Evolutionary conservation across 768 basidiomycete species (phyloP), one percentile per base, ranked within the genome.

Genomic region (Tephrocybe sp.): DNA sequence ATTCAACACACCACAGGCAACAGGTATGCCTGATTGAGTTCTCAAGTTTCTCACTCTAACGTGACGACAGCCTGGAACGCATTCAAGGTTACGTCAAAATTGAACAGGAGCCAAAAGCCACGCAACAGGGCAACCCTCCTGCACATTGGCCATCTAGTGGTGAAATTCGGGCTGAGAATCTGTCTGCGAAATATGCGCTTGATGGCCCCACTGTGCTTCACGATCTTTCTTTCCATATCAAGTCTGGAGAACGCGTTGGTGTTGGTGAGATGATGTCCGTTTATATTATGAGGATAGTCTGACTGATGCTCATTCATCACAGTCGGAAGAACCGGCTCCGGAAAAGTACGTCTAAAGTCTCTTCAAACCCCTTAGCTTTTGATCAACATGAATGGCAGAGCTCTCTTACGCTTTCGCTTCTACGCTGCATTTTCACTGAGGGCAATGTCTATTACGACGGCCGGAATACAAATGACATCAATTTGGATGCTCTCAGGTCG

Each of bases 131-230:
- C 36, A 64, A 68, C 33, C 84, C 84, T 3, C 84, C 85, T 2
- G 84, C 84, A 0, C 74, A 82, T 52, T 87, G 85, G 85, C 84
- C 85, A 0, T 68, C 78, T 9, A 79, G 76, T 13, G 85, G 85
- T 10, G 68, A 74, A 22, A 68, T 87, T 32, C 62, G 68, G 5
- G 76, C 79, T 3, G 77, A 83, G 48, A 76, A 77, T 14, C 62
- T 85, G 3, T 77, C 73, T 10, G 83, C 83, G 17, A 67, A 70
- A 32, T 85, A 85, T 62, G 78, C 81, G 72, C 77, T 56, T 61
- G 69, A 60, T 42, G 71, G 72, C 20, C 83, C 83, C 1, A 63
- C 72, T n/a, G 82, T 87, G 0, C 69, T 89, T 10, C 71, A 80
- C 32, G 65, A 77, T 51, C 48, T 83, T 17, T 71, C 72, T 0